A percentile compares a stretch with the other conserved stretches of the same genome.
phyloP scores from a whole-genome alignment of 192 early-diverging fungal genomes.

The Coemansia sp. region DNA sequence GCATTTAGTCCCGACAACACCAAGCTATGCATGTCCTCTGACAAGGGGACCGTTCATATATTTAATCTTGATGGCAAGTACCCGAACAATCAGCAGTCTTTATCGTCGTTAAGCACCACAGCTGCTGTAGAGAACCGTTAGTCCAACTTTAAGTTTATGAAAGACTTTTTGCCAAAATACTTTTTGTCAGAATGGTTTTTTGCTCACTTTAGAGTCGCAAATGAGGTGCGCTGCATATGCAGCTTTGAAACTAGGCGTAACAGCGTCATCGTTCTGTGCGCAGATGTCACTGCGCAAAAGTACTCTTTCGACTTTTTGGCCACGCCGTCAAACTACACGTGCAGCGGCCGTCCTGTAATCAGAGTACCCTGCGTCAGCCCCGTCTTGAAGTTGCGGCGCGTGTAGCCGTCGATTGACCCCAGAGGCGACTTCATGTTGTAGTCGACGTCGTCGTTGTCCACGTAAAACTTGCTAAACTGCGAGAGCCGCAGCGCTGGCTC shows the following conservation, averaged over 20 bases:
- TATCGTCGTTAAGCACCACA: no score
- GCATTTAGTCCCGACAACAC: no score
- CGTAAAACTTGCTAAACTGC: constrained; percentile 46
- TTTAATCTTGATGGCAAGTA: constrained; percentile 57
- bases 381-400: constrained; percentile 50
- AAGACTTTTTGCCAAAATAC: constrained; percentile 80
- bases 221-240: no score
- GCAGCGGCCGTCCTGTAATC: constrained; percentile 54
- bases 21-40: no score
- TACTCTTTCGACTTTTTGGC: constrained; percentile 74
- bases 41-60: no score
- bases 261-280: constrained; percentile 78
- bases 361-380: constrained; percentile 43
- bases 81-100: constrained; percentile 6
- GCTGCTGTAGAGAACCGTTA: no score
- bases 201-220: no score
- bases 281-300: constrained; percentile 81
- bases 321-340: constrained; percentile 51
- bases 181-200: no score
- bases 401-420: constrained; percentile 40
- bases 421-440: constrained; percentile 53
- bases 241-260: constrained; percentile 77
- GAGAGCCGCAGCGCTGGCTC: constrained; percentile 47
- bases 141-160: constrained; percentile 68
- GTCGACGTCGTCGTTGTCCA: constrained; percentile 47